These are phyloP conservation scores for Mucor piriformis DNA, from an alignment of 371 early-diverging fungal species.

Conservation along the genomic window DNA sequence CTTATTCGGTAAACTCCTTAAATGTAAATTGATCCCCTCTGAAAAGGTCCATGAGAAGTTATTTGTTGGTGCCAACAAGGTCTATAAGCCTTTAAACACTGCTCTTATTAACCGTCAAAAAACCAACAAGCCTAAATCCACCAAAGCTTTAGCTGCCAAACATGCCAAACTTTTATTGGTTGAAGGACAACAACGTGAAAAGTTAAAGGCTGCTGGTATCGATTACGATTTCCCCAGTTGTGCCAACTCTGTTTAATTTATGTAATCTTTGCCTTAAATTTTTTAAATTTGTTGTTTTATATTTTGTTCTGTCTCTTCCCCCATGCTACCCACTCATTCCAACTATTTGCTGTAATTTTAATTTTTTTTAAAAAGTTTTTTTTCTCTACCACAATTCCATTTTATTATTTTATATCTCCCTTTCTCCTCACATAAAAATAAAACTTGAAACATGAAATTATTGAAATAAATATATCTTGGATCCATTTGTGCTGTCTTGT, in stretches of 20 bases:
- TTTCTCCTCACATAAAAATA: background rate
- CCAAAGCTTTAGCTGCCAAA: slow-evolving; percentile 45
- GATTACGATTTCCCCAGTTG: slow-evolving; percentile 68
- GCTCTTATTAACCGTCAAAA: slow-evolving; percentile 52
- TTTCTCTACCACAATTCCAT: background rate
- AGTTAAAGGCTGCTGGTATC: slow-evolving; percentile 67
- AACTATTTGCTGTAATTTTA: background rate
- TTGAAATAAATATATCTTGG: background rate
- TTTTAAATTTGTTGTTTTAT: background rate
- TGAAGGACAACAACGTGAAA: slow-evolving; percentile 12
- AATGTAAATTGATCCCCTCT: slow-evolving; percentile 75
- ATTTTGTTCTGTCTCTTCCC: slow-evolving; percentile 3
- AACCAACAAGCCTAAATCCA: slow-evolving; percentile 63
- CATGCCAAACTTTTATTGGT: slow-evolving; percentile 40
- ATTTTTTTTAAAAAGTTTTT: slow-evolving; percentile 1
- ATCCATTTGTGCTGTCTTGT: no score
- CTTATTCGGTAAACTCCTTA: slow-evolving; percentile 77
- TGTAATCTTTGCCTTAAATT: background rate
- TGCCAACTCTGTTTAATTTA: background rate
- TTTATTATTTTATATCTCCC: background rate
- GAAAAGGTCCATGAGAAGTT: slow-evolving; percentile 73
- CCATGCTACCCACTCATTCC: no score
- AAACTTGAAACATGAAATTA: background rate
- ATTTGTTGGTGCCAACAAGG: slow-evolving; percentile 67
- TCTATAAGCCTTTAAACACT: slow-evolving; percentile 63